These are phyloP conservation scores for Alternaria viburni DNA, from an alignment of 2,329 filamentous ascomycete species.

Conservation along the genomic window DNA sequence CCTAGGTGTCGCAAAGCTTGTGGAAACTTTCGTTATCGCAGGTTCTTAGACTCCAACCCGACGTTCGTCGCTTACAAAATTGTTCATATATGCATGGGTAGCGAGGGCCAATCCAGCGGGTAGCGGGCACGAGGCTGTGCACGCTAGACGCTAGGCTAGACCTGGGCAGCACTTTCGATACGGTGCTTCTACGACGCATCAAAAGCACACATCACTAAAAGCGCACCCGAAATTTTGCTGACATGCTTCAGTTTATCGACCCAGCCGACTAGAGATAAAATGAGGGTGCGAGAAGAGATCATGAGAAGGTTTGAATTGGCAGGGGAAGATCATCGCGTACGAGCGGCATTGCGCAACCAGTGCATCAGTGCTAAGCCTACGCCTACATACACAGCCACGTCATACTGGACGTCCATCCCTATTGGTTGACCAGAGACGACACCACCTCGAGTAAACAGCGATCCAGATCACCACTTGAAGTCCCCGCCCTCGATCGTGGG, in stretches of 20 bases:
- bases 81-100: not conserved
- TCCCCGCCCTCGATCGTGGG: not conserved
- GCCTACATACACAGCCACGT: no score
- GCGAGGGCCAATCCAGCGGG: not conserved
- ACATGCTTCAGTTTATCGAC: no score
- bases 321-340: not conserved
- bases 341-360: not conserved
- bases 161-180: not conserved
- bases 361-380: not conserved
- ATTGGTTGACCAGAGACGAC: accelerated
- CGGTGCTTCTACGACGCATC: not conserved
- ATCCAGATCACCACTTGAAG: not conserved
- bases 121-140: not conserved
- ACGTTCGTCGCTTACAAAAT: not conserved
- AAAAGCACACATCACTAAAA: no score
- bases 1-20: not conserved
- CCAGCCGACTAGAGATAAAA: no score
- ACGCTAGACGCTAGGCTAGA: not conserved
- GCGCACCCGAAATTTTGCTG: no score
- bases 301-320: not conserved
- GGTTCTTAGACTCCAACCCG: not conserved
- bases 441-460: not conserved
- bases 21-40: not conserved
- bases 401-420: not conserved
- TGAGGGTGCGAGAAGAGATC: not conserved